These are phyloP conservation scores for Actinomucor elegans DNA, from an alignment of 371 early-diverging fungal genomes.

Conservation along the genomic window DNA sequence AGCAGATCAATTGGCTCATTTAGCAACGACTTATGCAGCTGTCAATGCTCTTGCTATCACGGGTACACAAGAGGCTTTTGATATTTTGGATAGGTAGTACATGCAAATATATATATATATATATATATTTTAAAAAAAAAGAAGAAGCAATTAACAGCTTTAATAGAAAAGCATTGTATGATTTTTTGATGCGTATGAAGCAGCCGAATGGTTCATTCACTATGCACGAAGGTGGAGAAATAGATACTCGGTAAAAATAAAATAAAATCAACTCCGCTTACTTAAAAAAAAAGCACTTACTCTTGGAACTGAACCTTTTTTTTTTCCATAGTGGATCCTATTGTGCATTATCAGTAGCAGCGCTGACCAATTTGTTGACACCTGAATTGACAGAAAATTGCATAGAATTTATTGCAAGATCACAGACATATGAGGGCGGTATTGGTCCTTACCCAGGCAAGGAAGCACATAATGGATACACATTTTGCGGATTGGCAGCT, in stretches of 20 bases:
- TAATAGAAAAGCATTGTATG: conserved; percentile 60
- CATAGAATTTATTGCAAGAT: conserved; percentile 68
- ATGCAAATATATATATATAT: background rate
- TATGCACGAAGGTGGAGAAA: conserved; percentile 92
- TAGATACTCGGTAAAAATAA: conserved; percentile 83
- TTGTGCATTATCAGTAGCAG: conserved; percentile 84
- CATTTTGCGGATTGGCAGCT: conserved; percentile 93
- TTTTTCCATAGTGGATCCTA: too few relatives aligned
- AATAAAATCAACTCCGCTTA: conserved; percentile 32
- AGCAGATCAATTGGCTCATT: conserved; percentile 75
- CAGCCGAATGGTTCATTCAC: conserved; percentile 88
- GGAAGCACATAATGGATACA: conserved; percentile 98
- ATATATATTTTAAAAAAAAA: too few relatives aligned
- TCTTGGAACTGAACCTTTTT: too few relatives aligned
- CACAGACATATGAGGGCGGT: conserved; percentile 97
- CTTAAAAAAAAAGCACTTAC: too few relatives aligned
- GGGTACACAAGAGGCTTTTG: conserved; percentile 73
- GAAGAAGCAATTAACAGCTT: too few relatives aligned
- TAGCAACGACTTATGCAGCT: conserved; percentile 88
- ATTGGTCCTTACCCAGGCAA: conserved; percentile 84
- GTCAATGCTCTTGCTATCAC: conserved; percentile 73
- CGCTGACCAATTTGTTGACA: conserved; percentile 77
- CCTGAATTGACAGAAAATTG: conserved; percentile 72
- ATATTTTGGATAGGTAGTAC: conserved; percentile 59
- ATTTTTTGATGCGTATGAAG: conserved; percentile 82